Conservation (phyloP, 768 basidiomycete genomes). For the Calocybe cyanea region DNA sequence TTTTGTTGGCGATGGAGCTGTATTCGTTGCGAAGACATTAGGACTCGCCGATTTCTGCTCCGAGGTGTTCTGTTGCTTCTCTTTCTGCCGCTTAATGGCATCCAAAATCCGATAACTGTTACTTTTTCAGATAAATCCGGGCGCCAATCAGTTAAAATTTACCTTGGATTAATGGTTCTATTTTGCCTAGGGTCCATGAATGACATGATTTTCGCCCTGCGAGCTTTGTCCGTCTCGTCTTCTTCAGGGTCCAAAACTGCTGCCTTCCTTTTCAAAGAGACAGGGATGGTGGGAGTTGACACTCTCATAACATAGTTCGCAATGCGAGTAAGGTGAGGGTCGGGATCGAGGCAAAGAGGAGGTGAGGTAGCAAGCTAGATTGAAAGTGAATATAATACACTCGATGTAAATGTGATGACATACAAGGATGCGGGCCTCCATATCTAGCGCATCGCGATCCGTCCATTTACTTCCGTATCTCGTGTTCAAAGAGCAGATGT, state of each 20-base stretch:
- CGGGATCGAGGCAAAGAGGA: constrained; percentile 76
- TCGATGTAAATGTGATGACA: constrained; percentile 20
- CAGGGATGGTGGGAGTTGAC: constrained; percentile 68
- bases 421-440: constrained; percentile 74
- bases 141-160: constrained; percentile 16
- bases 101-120: constrained; percentile 60
- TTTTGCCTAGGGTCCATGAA: constrained; percentile 68
- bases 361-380: constrained; percentile 67
- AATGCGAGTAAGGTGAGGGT: constrained; percentile 71
- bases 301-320: constrained; percentile 72
- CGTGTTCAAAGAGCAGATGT: constrained; percentile 68
- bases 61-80: constrained; percentile 23
- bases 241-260: constrained; percentile 67
- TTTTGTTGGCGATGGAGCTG: constrained; percentile 23
- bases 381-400: not conserved
- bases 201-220: constrained; percentile 70
- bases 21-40: constrained; percentile 5
- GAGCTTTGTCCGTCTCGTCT: constrained; percentile 71
- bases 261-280: constrained; percentile 75
- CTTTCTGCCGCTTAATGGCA: constrained; percentile 29
- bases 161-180: constrained; percentile 51
- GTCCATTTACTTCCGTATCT: constrained; percentile 58
- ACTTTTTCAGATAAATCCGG: constrained; percentile 4
- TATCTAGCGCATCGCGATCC: constrained; percentile 66
- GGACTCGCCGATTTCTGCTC: constrained; percentile 19